Conservation (phyloP, 2,329 filamentous ascomycete species). For the Fusarium camptoceras region DNA sequence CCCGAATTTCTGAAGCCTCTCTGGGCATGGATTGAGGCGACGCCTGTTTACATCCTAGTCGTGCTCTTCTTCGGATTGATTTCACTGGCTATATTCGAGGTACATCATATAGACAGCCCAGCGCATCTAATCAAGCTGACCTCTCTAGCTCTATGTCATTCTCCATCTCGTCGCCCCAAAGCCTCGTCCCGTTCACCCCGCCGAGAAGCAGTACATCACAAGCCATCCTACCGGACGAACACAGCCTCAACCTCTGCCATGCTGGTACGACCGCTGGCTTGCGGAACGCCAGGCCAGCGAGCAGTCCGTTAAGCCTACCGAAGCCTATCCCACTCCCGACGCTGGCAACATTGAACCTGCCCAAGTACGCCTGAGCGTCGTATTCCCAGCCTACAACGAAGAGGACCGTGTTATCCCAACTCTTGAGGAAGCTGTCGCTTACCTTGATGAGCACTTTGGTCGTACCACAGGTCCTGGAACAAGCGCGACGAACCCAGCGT, state of each 20-base stretch:
- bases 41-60: constrained; percentile 55
- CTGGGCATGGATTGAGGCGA: constrained; percentile 53
- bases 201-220: constrained; percentile 88
- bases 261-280: constrained; percentile 86
- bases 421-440: constrained; percentile 89
- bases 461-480: constrained; percentile 49
- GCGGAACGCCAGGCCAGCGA: constrained; percentile 67
- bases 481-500: constrained; percentile 41
- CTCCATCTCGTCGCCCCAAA: constrained; percentile 83
- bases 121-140: constrained; percentile 21
- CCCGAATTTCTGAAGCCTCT: constrained; percentile 52
- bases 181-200: constrained; percentile 77
- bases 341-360: constrained; percentile 75
- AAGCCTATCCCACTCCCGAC: constrained; percentile 57
- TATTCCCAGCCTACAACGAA: constrained; percentile 97
- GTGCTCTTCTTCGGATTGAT: constrained; percentile 51
- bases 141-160: constrained; percentile 66
- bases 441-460: constrained; percentile 83
- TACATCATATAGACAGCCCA: constrained; percentile 45
- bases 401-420: constrained; percentile 84
- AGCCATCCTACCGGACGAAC: constrained; percentile 65
- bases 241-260: constrained; percentile 71
- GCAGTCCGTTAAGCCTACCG: constrained; percentile 51
- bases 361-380: constrained; percentile 87
- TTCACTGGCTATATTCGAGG: constrained; percentile 52